phyloP scores from a whole-genome alignment of 2,329 filamentous ascomycete species.

The Pseudogymnoascus sp. region DNA sequence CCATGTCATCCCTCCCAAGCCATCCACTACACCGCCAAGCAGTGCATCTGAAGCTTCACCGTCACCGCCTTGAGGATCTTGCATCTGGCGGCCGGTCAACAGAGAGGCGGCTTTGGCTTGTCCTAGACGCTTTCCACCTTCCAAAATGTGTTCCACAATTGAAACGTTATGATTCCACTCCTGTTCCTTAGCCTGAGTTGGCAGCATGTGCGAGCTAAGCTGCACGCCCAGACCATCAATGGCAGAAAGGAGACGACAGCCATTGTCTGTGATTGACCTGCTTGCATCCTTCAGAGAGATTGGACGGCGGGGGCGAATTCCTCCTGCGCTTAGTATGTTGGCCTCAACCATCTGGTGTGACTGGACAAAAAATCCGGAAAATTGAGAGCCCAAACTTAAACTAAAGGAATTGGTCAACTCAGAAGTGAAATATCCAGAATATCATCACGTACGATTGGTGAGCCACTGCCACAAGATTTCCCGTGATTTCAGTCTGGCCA shows the following conservation, averaged over 20 bases:
- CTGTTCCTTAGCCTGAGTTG: not conserved
- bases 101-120: not conserved
- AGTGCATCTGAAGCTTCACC: not conserved
- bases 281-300: not conserved
- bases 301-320: not conserved
- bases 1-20: not conserved
- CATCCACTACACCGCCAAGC: not conserved
- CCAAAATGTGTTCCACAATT: not conserved
- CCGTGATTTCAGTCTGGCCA: not conserved
- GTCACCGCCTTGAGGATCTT: not conserved
- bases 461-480: not conserved
- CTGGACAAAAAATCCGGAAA: not conserved
- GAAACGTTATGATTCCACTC: not conserved
- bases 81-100: not conserved
- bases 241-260: not conserved
- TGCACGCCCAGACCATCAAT: not conserved
- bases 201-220: not conserved
- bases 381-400: not conserved
- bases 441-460: not conserved
- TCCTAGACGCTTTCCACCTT: not conserved
- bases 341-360: not conserved
- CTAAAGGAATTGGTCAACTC: not conserved
- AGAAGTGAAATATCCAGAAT: not conserved
- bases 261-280: not conserved
- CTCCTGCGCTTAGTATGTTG: not conserved